Conservation (phyloP, 805 yeast species). For the Nakazawaea peltata region DNA sequence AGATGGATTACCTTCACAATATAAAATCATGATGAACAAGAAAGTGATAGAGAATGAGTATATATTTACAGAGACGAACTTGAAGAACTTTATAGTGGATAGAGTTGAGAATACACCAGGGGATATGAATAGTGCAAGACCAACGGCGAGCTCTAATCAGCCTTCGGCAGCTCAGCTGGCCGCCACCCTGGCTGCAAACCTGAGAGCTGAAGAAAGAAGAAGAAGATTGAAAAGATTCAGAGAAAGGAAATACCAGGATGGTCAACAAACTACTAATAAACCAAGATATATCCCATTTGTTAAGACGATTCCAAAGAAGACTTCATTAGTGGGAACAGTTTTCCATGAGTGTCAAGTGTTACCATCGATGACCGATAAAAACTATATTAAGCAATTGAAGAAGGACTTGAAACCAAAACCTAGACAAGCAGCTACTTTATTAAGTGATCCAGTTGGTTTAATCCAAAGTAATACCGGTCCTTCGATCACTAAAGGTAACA, state of each 20-base stretch:
- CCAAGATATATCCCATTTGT: conserved; percentile 68
- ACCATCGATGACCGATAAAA: conserved; percentile 68
- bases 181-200: conserved; percentile 16
- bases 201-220: conserved; percentile 11
- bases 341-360: conserved; percentile 88
- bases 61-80: conserved; percentile 81
- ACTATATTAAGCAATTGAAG: conserved; percentile 42
- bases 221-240: conserved; percentile 7
- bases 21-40: conserved; percentile 72
- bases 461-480: conserved; percentile 83
- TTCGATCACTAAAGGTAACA: conserved; percentile 58
- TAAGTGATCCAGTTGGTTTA: conserved; percentile 80
- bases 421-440: conserved; percentile 58
- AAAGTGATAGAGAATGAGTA: conserved; percentile 78
- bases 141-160: no score
- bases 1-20: conserved; percentile 69
- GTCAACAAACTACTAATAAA: neutral
- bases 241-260: conserved; percentile 1
- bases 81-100: conserved; percentile 46
- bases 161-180: conserved; percentile 35
- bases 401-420: conserved; percentile 48
- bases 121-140: no score
- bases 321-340: conserved; percentile 78
- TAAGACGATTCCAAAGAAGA: conserved; percentile 81
- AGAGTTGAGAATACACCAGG: conserved; percentile 41